These are phyloP conservation scores for Lasiosphaeris hirsuta DNA, from an alignment of 495 filamentous ascomycete genomes.

Conservation along the genomic window DNA sequence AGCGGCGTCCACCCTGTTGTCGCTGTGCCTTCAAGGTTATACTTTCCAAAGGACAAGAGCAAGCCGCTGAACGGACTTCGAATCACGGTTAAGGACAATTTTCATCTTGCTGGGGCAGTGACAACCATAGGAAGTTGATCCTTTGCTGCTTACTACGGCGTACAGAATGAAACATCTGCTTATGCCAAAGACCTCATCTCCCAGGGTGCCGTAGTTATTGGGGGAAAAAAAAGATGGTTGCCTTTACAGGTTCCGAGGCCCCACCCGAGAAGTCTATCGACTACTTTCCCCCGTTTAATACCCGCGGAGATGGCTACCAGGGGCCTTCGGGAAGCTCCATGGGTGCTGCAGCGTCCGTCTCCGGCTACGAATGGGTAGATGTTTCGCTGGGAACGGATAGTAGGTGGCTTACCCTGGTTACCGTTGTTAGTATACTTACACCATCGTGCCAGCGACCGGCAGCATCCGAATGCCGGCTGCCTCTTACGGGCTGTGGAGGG, in stretches of 20 bases:
- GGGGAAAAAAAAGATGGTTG: constrained; percentile 1
- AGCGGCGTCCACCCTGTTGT: neutral
- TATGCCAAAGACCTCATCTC: neutral
- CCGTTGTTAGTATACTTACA: too few species aligned
- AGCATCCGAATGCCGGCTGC: too few species aligned
- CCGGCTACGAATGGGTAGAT: constrained; percentile 6
- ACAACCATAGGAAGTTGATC: neutral
- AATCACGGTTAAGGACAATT: constrained; percentile 8
- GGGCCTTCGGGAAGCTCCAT: neutral
- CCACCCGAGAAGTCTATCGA: constrained; percentile 5
- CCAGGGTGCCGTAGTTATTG: constrained; percentile 2
- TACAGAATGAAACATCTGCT: neutral
- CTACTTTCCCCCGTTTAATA: constrained; percentile 6
- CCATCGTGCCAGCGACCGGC: too few species aligned
- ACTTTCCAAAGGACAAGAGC: neutral
- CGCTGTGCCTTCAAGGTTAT: constrained; percentile 1
- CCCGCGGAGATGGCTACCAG: constrained; percentile 10
- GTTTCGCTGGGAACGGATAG: constrained; percentile 4
- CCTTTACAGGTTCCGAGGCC: neutral
- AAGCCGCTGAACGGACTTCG: constrained; percentile 1
- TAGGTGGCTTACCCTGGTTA: too few species aligned
- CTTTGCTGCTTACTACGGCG: neutral
- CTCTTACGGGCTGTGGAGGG: too few species aligned
- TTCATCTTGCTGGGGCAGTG: neutral
- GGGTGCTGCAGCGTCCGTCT: neutral